phyloP scores from a whole-genome alignment of 1,284 basidiomycete genomes.

The Polyporus tsugae region DNA sequence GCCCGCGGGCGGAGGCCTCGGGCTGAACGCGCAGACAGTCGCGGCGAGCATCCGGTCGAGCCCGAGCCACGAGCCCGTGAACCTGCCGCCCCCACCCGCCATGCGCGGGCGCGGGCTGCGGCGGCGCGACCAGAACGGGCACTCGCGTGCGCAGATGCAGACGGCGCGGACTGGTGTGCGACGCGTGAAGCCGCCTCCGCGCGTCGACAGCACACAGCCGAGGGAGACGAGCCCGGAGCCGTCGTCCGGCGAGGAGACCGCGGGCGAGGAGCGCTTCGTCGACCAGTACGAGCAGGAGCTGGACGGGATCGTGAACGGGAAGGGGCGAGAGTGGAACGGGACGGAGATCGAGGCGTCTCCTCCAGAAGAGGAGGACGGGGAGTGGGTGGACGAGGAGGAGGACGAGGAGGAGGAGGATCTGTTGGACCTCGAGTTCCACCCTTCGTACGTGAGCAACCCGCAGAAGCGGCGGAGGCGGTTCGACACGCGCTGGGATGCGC shows the following conservation, averaged over 20 bases:
- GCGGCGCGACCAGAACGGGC: conserved; percentile 44
- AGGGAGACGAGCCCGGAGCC: conserved; percentile 80
- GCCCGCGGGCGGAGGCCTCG: conserved; percentile 49
- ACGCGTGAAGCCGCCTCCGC: conserved; percentile 65
- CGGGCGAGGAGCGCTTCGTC: conserved; percentile 61
- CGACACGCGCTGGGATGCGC: conserved; percentile 76
- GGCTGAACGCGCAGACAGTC: conserved; percentile 41
- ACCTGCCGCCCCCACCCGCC: conserved; percentile 55
- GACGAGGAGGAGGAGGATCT: conserved; percentile 74
- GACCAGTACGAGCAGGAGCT: conserved; percentile 47
- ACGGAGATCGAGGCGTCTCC: conserved; percentile 21
- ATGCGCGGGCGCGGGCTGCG: conserved; percentile 47
- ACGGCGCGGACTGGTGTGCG: conserved; percentile 34
- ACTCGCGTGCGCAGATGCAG: conserved; percentile 48
- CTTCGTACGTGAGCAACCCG: conserved; percentile 67
- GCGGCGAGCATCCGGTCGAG: conserved; percentile 73
- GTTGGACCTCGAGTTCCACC: conserved; percentile 79
- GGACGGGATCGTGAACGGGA: conserved; percentile 40
- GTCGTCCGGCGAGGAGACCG: conserved; percentile 63
- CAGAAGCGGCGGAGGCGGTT: conserved; percentile 74
- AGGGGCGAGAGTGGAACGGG: conserved; percentile 27
- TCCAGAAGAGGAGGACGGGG: conserved; percentile 50
- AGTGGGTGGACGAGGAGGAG: conserved; percentile 81
- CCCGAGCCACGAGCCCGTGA: conserved; percentile 77
- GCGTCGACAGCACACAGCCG: conserved; percentile 83